A percentile compares a stretch with the other conserved stretches of the same genome.
phyloP scores from a whole-genome alignment of 2,329 filamentous ascomycete genomes.

The Colletotrichum orchidophilum region DNA sequence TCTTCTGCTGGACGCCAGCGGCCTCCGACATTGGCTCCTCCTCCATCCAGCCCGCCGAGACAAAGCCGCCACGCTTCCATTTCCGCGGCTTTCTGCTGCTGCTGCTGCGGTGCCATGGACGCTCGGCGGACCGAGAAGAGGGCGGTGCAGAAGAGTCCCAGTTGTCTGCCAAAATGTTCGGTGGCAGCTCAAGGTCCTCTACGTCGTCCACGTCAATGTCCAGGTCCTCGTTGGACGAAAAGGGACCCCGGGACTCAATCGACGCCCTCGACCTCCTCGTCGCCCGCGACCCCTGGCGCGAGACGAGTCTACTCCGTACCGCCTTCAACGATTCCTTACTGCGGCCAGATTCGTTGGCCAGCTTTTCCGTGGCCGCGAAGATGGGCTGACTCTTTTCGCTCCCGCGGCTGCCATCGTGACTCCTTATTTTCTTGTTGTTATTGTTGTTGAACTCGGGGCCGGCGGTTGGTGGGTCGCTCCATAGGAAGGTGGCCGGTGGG shows the following conservation, averaged over 20 bases:
- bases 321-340: neutral
- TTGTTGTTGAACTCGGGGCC: too few relatives aligned
- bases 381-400: neutral
- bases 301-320: neutral
- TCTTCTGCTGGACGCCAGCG: too few relatives aligned
- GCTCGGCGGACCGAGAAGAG: neutral
- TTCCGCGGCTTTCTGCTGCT: neutral
- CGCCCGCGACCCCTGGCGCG: neutral
- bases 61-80: neutral
- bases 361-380: neutral
- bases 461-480: too few relatives aligned
- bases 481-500: too few relatives aligned
- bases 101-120: neutral
- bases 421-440: too few relatives aligned
- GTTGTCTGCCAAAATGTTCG: neutral
- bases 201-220: neutral
- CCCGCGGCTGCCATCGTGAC: too few relatives aligned
- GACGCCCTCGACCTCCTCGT: neutral
- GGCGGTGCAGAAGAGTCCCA: neutral
- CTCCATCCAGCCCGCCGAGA: too few relatives aligned
- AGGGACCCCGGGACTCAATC: neutral
- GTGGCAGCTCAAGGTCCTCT: neutral
- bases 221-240: conserved; percentile 7
- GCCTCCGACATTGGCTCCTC: too few relatives aligned
- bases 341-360: neutral